Conservation (phyloP, 352 stramenopile species). For the Phytopythium oedochilum region DNA sequence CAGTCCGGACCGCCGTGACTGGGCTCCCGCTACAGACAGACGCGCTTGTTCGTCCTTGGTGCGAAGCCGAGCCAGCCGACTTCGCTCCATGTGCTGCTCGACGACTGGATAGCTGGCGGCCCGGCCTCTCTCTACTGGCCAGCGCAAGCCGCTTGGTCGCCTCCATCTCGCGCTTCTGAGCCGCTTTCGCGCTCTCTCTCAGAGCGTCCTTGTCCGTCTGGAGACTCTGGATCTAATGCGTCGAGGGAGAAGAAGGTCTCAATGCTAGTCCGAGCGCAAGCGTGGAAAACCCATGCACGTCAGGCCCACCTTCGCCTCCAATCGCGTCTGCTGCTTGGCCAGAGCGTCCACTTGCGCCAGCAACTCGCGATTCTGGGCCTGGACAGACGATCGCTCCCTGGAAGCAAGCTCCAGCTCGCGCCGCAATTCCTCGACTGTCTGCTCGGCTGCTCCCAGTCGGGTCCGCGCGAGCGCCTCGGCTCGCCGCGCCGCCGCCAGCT, state of each 20-base stretch:
- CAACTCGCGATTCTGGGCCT: slow-evolving; percentile 34
- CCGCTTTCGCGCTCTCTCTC: slow-evolving; percentile 18
- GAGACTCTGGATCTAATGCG: slow-evolving; percentile 45
- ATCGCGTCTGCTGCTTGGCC: slow-evolving; percentile 33
- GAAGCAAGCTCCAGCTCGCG: slow-evolving; percentile 27
- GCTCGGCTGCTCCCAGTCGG: slow-evolving; percentile 28
- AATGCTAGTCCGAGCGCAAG: too few relatives aligned
- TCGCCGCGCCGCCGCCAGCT: slow-evolving; percentile 32
- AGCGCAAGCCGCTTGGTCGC: slow-evolving; percentile 31
- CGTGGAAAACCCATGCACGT: too few relatives aligned
- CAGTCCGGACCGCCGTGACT: too few relatives aligned
- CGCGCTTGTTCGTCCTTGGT: neutral
- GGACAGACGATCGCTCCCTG: slow-evolving; percentile 14
- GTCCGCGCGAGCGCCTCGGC: slow-evolving; percentile 20
- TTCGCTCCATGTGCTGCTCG: neutral
- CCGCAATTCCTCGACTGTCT: slow-evolving; percentile 16
- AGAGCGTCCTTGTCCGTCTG: slow-evolving; percentile 34
- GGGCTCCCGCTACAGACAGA: too few relatives aligned
- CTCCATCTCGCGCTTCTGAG: slow-evolving; percentile 44
- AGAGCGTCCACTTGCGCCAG: slow-evolving; percentile 12
- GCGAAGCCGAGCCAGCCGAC: neutral
- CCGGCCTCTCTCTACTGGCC: slow-evolving; percentile 12
- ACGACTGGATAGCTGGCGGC: neutral
- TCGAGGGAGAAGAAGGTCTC: too few relatives aligned
- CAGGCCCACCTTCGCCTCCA: slow-evolving; percentile 40